phyloP scores from a whole-genome alignment of 768 basidiomycete genomes.

The Scleroderma citrinum region DNA sequence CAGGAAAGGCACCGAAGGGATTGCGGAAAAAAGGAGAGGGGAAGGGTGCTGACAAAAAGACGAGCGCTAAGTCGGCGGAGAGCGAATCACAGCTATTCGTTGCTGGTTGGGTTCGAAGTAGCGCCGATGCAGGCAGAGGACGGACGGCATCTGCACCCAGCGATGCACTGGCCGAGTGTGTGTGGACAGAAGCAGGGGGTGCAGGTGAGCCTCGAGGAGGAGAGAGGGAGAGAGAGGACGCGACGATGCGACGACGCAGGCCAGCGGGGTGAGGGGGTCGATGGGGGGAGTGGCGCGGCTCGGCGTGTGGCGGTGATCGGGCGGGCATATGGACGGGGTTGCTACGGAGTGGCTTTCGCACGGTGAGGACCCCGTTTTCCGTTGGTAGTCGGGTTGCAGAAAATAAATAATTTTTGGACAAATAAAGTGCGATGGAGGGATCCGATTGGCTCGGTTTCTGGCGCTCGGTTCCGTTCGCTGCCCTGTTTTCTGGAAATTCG shows the following conservation, averaged over 20 bases:
- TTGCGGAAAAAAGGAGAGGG: conserved; percentile 38
- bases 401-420: conserved; percentile 25
- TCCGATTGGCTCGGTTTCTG: conserved; percentile 63
- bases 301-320: conserved; percentile 1
- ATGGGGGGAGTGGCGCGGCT: neutral
- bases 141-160: neutral
- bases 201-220: conserved; percentile 12
- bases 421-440: conserved; percentile 21
- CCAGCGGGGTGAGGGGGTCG: neutral
- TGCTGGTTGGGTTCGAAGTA: neutral
- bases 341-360: too few species aligned
- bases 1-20: conserved; percentile 69
- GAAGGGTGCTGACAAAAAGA: conserved; percentile 9
- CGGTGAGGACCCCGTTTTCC: conserved; percentile 11
- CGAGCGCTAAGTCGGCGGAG: neutral
- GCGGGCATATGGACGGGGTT: neutral
- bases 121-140: neutral
- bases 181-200: neutral
- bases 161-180: neutral
- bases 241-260: neutral
- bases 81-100: neutral
- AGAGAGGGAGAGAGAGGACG: conserved; percentile 35
- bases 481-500: conserved; percentile 40
- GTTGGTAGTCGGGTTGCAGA: conserved; percentile 9
- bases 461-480: conserved; percentile 40